These are phyloP conservation scores for Teunomyces panamensis DNA, from an alignment of 805 yeast genomes.

Conservation along the genomic window DNA sequence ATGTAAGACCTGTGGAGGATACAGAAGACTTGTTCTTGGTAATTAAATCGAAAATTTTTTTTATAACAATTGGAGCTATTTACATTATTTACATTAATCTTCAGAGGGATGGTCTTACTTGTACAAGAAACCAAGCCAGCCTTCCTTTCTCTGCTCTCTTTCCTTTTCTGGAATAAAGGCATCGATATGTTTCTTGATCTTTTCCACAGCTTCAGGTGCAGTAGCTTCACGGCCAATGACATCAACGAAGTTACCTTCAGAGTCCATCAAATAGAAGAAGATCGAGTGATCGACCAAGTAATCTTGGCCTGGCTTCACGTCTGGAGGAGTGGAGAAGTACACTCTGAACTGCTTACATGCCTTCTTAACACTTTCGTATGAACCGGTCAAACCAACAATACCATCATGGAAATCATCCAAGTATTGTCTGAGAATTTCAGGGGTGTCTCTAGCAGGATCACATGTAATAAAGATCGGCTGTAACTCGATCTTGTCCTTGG, in stretches of 20 bases:
- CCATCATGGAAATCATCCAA: slow-evolving; percentile 86
- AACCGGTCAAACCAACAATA: slow-evolving; percentile 88
- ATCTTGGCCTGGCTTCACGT: slow-evolving; percentile 93
- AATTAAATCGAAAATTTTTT: neutral
- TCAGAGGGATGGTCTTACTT: slow-evolving; percentile 25
- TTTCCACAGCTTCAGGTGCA: slow-evolving; percentile 71
- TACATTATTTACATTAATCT: neutral
- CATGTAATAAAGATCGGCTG: slow-evolving; percentile 94
- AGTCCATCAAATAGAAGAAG: slow-evolving; percentile 95
- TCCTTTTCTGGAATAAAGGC: slow-evolving; percentile 72
- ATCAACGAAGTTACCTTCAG: slow-evolving; percentile 95
- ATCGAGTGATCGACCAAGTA: slow-evolving; percentile 96
- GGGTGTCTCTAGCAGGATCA: slow-evolving; percentile 93
- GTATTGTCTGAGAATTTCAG: slow-evolving; percentile 79
- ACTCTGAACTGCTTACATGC: slow-evolving; percentile 90
- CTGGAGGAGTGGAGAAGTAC: slow-evolving; percentile 94
- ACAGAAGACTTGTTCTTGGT: slow-evolving; percentile 37
- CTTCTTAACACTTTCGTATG: slow-evolving; percentile 78
- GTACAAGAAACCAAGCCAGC: slow-evolving; percentile 59
- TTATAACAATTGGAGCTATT: neutral
- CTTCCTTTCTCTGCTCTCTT: slow-evolving; percentile 60
- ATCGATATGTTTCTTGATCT: slow-evolving; percentile 71
- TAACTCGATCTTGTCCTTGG: slow-evolving; percentile 52
- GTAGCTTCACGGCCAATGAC: slow-evolving; percentile 91
- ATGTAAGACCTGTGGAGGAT: slow-evolving; percentile 48